Percentiles rank a stretch among this genome's conserved stretches.
Conservation (phyloP, 306 rosid species). For the Boehmeria nivea region DNA sequence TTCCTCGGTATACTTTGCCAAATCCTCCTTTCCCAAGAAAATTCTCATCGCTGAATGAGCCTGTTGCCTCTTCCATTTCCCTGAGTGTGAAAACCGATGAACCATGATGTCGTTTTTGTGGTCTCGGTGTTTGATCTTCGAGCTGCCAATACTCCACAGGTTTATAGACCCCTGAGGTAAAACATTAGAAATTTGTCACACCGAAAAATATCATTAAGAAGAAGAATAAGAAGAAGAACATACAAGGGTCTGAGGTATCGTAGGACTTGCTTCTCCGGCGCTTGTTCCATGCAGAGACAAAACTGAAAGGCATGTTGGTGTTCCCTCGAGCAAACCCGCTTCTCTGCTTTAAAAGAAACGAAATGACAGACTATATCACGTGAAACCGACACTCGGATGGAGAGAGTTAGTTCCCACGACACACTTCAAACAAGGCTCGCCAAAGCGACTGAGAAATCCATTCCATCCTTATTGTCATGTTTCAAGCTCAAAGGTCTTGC, state of each 20-base stretch:
- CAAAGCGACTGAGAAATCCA: too few species aligned
- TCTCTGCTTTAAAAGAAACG: constrained; percentile 1
- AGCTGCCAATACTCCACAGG: constrained; percentile 77
- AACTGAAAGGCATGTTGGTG: constrained; percentile 69
- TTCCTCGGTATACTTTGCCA: constrained; percentile 76
- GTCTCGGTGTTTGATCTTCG: constrained; percentile 55
- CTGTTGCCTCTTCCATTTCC: constrained; percentile 94
- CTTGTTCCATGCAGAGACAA: constrained; percentile 95
- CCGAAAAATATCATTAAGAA: background rate
- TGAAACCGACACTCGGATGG: constrained; percentile 26
- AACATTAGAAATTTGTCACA: background rate
- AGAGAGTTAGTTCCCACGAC: constrained; percentile 20
- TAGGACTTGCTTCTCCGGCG: constrained; percentile 80
- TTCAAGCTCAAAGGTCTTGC: too few species aligned
- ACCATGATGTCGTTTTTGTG: constrained; percentile 61
- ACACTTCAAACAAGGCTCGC: too few species aligned
- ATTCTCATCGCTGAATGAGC: constrained; percentile 78
- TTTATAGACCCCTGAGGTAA: constrained; percentile 66
- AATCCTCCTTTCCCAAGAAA: constrained; percentile 93
- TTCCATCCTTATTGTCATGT: constrained; percentile 11
- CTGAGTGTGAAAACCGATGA: constrained; percentile 70
- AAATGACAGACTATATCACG: constrained; percentile 29
- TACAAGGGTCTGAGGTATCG: constrained; percentile 80
- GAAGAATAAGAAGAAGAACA: constrained; percentile 12
- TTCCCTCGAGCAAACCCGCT: constrained; percentile 12